Evolutionary conservation across 257 asterid genomes (phyloP), one percentile per base, ranked within the genome.

Genomic region (Schizonepeta tenuifolia): DNA sequence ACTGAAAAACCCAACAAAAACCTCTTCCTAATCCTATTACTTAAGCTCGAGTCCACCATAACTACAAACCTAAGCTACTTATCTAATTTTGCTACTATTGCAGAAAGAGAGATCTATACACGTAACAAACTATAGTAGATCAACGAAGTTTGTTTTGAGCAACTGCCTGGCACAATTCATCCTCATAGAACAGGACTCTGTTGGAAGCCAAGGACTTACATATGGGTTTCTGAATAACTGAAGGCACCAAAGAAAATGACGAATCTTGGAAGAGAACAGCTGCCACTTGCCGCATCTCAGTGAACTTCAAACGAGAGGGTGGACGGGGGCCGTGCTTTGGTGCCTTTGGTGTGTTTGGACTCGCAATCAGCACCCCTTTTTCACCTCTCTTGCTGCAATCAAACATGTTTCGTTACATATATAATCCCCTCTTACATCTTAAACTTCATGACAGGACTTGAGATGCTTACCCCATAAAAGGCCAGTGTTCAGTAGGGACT

Each of bases 81-180:
- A 64, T 24, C 66, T 54, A 56, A 71, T 57, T 54, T 59, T 36
- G 54, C 79, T 47, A 71, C 62, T 73, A 47, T 28, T 53, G 26
- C 43, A 63, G 65, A 54, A 70, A 41, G 41, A 56, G 22, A 57
- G 33, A 65, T 57, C 74, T 82, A 74, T 79, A 77, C 80, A 88
- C 81, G 83, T 11, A 64, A 68, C 47, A 61, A 72, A 43, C 74
- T 55, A 26, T 65, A 4, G 18, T 6, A 12, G 61, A 60, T 92
- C 94, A 94, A 68, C 84, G 93, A 57, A 94, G 96, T 70, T 91
- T 94, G 86, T 94, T 94, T 77, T 91, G 97, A 31, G 97, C 97
- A 67, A 91, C 99, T 4, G 99, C 97, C 79, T 94, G 96, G 84
- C 99, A 94, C 57, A 94, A 75, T 73, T 94, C 99, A 15, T 94